phyloP scores from a whole-genome alignment of 2,329 filamentous ascomycete species.

The Blumeriella jaapii region DNA sequence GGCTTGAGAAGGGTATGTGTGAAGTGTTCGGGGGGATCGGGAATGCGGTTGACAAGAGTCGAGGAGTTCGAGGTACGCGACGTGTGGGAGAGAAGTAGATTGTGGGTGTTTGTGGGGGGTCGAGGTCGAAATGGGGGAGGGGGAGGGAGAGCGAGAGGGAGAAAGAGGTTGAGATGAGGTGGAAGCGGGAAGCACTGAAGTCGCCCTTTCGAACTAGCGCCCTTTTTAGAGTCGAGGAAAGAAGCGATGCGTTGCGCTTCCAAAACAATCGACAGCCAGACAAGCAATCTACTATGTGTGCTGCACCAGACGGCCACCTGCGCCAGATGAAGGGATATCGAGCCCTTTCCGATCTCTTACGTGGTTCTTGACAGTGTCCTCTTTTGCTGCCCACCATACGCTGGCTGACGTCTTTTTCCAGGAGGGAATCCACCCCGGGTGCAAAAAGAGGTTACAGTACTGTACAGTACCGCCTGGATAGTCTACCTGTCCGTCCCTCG shows the following conservation, averaged over 20 bases:
- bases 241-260: conserved; percentile 2
- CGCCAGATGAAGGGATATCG: too few relatives aligned
- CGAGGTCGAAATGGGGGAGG: conserved; percentile 9
- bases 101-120: conserved; percentile 9
- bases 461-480: too few relatives aligned
- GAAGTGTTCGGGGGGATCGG: conserved; percentile 5
- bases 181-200: conserved; percentile 20
- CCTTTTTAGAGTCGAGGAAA: conserved; percentile 6
- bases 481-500: too few relatives aligned
- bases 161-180: conserved; percentile 16
- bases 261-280: conserved; percentile 5
- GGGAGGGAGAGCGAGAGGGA: conserved; percentile 9
- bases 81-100: too few relatives aligned
- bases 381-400: too few relatives aligned
- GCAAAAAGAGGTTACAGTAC: too few relatives aligned
- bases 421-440: too few relatives aligned
- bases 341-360: too few relatives aligned
- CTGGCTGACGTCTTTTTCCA: too few relatives aligned
- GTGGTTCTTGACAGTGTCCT: too few relatives aligned
- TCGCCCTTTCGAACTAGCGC: conserved; percentile 13
- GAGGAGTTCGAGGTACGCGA: conserved; percentile 12
- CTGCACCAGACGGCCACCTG: too few relatives aligned
- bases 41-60: conserved; percentile 6
- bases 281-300: too few relatives aligned
- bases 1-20: conserved; percentile 10